Base-by-base conservation (phyloP, 805 yeast species). In the Nakazawaea ishiwadae region DNA sequence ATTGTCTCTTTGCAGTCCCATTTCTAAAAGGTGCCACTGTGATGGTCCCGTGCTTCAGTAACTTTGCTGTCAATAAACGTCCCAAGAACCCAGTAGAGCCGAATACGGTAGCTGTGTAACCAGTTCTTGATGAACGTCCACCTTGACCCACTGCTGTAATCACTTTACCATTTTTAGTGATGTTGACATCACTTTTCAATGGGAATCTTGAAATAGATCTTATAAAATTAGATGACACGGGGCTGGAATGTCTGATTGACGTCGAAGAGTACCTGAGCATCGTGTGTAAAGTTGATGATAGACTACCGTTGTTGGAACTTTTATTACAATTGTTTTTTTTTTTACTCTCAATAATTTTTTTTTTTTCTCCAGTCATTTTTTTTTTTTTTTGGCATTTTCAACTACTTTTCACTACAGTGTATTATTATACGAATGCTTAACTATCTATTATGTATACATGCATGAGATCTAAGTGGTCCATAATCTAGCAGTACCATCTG, bases 391-490 rank as follows among this genome's bases (percentile, higher is more conserved):
- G n/a, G n/a, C n/a, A n/a, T n/a, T n/a, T n/a, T n/a, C n/a, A n/a
- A n/a, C n/a, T n/a, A n/a, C n/a, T n/a, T n/a, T n/a, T n/a, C n/a
- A n/a, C n/a, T n/a, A n/a, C n/a, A n/a, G n/a, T n/a, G n/a, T n/a
- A n/a, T n/a, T n/a, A n/a, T n/a, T n/a, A n/a, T n/a, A n/a, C n/a
- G n/a, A n/a, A n/a, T n/a, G n/a, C n/a, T n/a, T n/a, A n/a, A 23
- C 26, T 23, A 23, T 23, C 26, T 23, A 23, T 23, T 23, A 23
- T 8, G n/a, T n/a, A n/a, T n/a, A n/a, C n/a, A n/a, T n/a, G n/a
- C n/a, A n/a, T n/a, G n/a, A n/a, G n/a, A n/a, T 17, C 35, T 34
- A 84, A 14, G 96, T 86, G 20, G 99, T 93, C 99, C 99, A 93
- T 55, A 93, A 68, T 56, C 96, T 80, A 5, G 97, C 98, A 31